These are phyloP conservation scores for Eutrema heterophyllum DNA, from an alignment of 345 rosid genomes.

Conservation along the genomic window DNA sequence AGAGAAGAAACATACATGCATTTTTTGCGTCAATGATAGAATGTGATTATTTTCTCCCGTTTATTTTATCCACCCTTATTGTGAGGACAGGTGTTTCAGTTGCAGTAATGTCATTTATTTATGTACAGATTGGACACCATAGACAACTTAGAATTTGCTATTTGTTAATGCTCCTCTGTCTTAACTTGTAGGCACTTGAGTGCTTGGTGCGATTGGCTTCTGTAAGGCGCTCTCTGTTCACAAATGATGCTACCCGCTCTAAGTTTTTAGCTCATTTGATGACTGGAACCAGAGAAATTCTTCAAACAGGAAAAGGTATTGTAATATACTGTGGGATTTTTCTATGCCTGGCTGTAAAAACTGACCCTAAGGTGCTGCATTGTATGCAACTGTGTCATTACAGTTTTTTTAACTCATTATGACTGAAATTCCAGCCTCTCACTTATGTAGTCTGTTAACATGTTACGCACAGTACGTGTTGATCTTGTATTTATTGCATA, in stretches of 20 bases:
- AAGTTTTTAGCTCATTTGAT: conserved; percentile 88
- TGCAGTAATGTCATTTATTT: conserved; percentile 16
- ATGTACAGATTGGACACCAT: conserved; percentile 2
- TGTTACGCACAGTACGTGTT: background rate
- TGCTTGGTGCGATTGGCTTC: conserved; percentile 98
- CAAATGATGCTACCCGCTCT: conserved; percentile 81
- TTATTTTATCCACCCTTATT: background rate
- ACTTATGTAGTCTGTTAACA: background rate
- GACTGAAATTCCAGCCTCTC: background rate
- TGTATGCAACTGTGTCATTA: conserved; percentile 10
- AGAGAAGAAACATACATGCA: conserved; percentile 3
- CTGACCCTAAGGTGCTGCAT: background rate
- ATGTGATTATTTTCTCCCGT: background rate
- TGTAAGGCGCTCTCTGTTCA: conserved; percentile 85
- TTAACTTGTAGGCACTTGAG: conserved; percentile 74
- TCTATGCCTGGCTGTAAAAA: background rate
- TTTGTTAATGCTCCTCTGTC: conserved; percentile 14
- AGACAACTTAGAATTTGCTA: background rate
- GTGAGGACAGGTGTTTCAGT: background rate
- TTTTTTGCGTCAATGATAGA: background rate
- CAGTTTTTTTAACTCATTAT: background rate
- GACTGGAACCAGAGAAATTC: conserved; percentile 95
- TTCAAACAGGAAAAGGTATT: conserved; percentile 86
- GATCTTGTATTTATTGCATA: background rate
- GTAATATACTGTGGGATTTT: background rate